A percentile compares a stretch with the other conserved stretches of the same genome.
Conservation (phyloP, 2,329 filamentous ascomycete species). For the Reticulascus tulasneorum region DNA sequence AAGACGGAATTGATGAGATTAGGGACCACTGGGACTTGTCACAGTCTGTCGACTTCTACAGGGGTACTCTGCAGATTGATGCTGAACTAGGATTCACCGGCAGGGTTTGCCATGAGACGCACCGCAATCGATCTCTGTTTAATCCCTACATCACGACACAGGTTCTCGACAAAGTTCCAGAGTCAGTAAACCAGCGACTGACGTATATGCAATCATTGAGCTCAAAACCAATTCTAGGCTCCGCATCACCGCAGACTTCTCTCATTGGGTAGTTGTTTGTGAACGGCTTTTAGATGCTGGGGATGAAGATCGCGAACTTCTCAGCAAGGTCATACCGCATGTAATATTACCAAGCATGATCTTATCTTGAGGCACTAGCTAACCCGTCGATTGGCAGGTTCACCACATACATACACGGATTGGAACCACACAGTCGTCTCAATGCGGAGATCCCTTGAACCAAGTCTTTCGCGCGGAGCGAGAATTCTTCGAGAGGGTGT, state of each 20-base stretch:
- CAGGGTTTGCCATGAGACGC: slow-evolving; percentile 26
- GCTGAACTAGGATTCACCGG: slow-evolving; percentile 24
- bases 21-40: slow-evolving; percentile 27
- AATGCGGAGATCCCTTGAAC: slow-evolving; percentile 29
- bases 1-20: background rate
- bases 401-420: slow-evolving; percentile 30
- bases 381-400: slow-evolving; percentile 16
- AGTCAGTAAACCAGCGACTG: slow-evolving; percentile 19
- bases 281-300: slow-evolving; percentile 17
- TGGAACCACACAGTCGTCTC: slow-evolving; percentile 30
- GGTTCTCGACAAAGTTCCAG: slow-evolving; percentile 24
- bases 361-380: background rate
- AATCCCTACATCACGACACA: slow-evolving; percentile 23
- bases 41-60: slow-evolving; percentile 27
- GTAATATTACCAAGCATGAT: slow-evolving; percentile 10
- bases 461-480: slow-evolving; percentile 23
- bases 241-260: slow-evolving; percentile 21
- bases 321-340: slow-evolving; percentile 22
- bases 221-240: slow-evolving; percentile 7
- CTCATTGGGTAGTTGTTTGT: slow-evolving; percentile 20
- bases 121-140: slow-evolving; percentile 26
- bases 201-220: too few relatives aligned
- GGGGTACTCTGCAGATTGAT: slow-evolving; percentile 24
- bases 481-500: slow-evolving; percentile 26
- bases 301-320: slow-evolving; percentile 16